A percentile compares a stretch with the other conserved stretches of the same genome.
These are phyloP conservation scores for Sphaerulina musiva DNA, from an alignment of 2,329 filamentous ascomycete genomes.

Conservation along the genomic window DNA sequence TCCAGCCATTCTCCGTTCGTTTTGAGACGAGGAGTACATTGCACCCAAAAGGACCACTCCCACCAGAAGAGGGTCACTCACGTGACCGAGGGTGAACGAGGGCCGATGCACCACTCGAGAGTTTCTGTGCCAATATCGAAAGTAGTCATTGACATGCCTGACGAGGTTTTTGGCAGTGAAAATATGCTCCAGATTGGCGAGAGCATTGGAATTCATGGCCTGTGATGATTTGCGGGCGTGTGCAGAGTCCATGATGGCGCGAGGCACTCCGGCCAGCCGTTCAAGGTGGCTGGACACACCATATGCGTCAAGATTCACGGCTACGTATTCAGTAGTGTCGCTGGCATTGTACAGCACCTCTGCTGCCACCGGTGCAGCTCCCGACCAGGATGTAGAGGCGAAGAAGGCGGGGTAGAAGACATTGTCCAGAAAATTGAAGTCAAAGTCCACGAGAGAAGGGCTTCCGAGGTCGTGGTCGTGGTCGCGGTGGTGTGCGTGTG, in stretches of 20 bases:
- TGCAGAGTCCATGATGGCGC: background rate
- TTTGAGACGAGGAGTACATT: constrained; percentile 10
- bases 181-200: constrained; percentile 3
- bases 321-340: background rate
- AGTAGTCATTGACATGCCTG: constrained; percentile 6
- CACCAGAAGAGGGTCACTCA: constrained; percentile 1
- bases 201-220: background rate
- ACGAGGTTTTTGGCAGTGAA: background rate
- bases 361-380: background rate
- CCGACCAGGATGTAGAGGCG: constrained; percentile 3
- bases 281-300: background rate
- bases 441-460: background rate
- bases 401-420: constrained; percentile 6
- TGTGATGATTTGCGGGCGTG: background rate
- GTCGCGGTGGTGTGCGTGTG: no score
- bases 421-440: constrained; percentile 7
- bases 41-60: constrained; percentile 8
- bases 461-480: background rate
- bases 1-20: constrained; percentile 8
- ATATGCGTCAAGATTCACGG: background rate
- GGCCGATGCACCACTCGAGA: constrained; percentile 5
- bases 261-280: background rate
- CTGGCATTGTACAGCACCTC: background rate
- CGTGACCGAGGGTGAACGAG: constrained; percentile 1
- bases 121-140: constrained; percentile 11